A percentile compares a stretch with the other conserved stretches of the same genome.
phyloP scores from a whole-genome alignment of 2,329 filamentous ascomycete species.

The Didymella lethalis region DNA sequence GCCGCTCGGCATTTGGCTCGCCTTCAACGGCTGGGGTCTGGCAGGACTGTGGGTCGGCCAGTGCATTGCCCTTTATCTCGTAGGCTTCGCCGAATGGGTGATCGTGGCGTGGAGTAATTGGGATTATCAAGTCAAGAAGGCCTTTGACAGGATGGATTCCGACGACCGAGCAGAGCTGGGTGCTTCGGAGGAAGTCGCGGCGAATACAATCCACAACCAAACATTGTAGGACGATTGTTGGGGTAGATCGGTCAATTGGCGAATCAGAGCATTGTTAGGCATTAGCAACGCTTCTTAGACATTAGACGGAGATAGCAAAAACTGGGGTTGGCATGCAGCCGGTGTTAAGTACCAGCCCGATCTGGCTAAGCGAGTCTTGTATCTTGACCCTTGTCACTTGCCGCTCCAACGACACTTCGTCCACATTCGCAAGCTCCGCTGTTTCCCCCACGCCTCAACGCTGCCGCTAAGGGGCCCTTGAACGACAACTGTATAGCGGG shows the following conservation, averaged over 20 bases:
- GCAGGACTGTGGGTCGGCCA: conserved; percentile 84
- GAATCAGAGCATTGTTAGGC: conserved; percentile 13
- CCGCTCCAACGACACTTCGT: conserved; percentile 31
- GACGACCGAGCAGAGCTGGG: conserved; percentile 54
- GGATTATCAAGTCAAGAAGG: conserved; percentile 75
- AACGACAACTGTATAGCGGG: conserved; percentile 16
- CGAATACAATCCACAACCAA: conserved; percentile 26
- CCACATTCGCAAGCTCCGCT: conserved; percentile 26
- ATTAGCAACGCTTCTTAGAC: conserved; percentile 34
- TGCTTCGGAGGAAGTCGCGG: conserved; percentile 32
- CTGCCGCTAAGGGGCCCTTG: conserved; percentile 8
- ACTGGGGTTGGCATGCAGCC: conserved; percentile 28
- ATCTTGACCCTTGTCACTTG: conserved; percentile 31
- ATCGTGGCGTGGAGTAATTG: conserved; percentile 81
- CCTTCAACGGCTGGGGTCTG: conserved; percentile 86
- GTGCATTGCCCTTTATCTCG: conserved; percentile 75
- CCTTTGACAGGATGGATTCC: conserved; percentile 73
- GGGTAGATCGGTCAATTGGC: conserved; percentile 1
- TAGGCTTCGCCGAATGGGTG: conserved; percentile 79
- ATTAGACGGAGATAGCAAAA: conserved; percentile 38
- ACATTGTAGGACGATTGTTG: conserved; percentile 20
- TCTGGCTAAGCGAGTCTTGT: conserved; percentile 31
- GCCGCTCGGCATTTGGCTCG: conserved; percentile 82
- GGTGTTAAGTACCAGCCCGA: conserved; percentile 34
- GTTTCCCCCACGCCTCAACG: conserved; percentile 29